These are phyloP conservation scores for Podila minutissima DNA, from an alignment of 192 early-diverging fungal genomes.

Conservation along the genomic window DNA sequence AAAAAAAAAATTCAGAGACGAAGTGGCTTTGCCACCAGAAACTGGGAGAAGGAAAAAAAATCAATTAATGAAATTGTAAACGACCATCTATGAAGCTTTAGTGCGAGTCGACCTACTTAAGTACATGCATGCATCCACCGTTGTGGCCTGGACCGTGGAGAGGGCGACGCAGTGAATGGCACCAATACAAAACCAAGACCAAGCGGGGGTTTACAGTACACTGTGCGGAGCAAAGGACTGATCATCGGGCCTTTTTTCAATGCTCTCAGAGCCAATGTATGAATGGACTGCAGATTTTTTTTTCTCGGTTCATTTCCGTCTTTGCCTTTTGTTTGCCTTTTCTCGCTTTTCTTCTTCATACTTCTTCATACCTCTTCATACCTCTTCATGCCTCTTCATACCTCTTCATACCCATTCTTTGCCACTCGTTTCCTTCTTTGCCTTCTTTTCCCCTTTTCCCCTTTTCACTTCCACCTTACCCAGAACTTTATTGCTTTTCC, in stretches of 20 bases:
- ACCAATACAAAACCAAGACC: too few species aligned
- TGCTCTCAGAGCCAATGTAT: too few species aligned
- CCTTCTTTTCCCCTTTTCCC: not conserved
- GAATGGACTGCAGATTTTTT: not conserved
- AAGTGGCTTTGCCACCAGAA: too few species aligned
- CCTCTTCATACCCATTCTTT: not conserved
- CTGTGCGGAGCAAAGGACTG: too few species aligned
- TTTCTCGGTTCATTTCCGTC: not conserved
- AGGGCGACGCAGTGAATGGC: too few species aligned
- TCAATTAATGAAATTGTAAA: too few species aligned
- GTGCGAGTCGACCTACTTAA: too few species aligned
- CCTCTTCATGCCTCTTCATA: not conserved
- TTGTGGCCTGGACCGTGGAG: too few species aligned
- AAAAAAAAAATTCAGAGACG: constrained; percentile 1
- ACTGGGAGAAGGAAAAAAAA: not conserved
- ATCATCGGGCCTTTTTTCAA: too few species aligned
- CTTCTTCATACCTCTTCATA: not conserved
- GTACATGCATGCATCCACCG: too few species aligned
- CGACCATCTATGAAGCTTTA: too few species aligned
- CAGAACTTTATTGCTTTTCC: not conserved
- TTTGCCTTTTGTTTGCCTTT: not conserved
- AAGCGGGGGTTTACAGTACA: too few species aligned
- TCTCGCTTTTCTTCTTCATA: not conserved
- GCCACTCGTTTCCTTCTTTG: not conserved
- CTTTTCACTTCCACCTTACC: not conserved